Percentiles rank a stretch among this genome's conserved stretches.
Conservation (phyloP, 768 basidiomycete genomes). For the Boletus coccyginus region DNA sequence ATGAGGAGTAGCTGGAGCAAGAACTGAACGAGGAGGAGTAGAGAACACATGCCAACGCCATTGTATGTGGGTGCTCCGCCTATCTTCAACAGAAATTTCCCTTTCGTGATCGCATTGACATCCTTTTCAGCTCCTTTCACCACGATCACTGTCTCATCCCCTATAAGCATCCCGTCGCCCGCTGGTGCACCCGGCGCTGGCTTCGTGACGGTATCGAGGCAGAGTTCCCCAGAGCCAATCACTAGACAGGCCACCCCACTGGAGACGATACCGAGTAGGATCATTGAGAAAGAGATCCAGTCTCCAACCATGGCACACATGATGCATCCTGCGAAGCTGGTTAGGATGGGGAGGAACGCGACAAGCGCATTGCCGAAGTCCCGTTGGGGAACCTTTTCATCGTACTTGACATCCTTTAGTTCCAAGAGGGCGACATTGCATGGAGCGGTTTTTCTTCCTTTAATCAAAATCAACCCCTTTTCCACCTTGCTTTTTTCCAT, state of each 20-base stretch:
- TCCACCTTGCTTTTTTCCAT: conserved; percentile 14
- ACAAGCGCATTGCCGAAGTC: conserved; percentile 9
- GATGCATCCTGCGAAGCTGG: conserved; percentile 23
- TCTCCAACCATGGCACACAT: conserved; percentile 26
- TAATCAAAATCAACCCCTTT: neutral
- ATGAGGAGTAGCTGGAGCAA: conserved; percentile 34
- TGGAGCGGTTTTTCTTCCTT: conserved; percentile 18
- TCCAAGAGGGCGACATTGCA: conserved; percentile 21
- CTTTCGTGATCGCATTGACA: conserved; percentile 33
- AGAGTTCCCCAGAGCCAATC: conserved; percentile 30
- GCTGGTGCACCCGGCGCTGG: conserved; percentile 27
- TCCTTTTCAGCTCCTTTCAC: conserved; percentile 31
- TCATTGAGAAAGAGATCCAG: conserved; percentile 33
- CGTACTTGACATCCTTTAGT: conserved; percentile 21
- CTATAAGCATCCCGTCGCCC: conserved; percentile 33
- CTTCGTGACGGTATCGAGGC: conserved; percentile 9
- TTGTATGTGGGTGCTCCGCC: conserved; percentile 12
- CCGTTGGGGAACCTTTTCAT: conserved; percentile 6
- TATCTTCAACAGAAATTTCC: conserved; percentile 25
- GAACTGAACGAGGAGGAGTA: conserved; percentile 34
- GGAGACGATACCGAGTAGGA: conserved; percentile 33
- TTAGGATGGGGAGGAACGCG: conserved; percentile 22
- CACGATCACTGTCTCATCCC: conserved; percentile 25
- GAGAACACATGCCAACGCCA: conserved; percentile 26
- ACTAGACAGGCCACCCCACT: conserved; percentile 30